Conservation (phyloP, 805 yeast genomes). For the Pachysolen tannophilus region DNA sequence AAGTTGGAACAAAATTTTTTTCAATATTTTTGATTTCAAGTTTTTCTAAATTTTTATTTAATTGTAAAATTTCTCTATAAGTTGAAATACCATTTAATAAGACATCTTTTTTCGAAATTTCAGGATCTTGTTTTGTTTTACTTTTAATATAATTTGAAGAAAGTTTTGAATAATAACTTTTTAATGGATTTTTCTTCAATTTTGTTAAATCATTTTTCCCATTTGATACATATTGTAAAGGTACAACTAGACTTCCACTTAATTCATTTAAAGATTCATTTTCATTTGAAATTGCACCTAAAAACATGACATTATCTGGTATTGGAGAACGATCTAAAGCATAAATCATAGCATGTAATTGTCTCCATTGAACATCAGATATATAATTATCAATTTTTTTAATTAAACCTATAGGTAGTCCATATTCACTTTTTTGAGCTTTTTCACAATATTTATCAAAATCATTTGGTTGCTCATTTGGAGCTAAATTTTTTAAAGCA, state of each 20-base stretch:
- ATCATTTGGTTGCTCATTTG: conserved; percentile 4
- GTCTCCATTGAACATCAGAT: conserved; percentile 8
- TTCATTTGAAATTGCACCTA: conserved; percentile 8
- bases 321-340: conserved; percentile 5
- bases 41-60: not conserved
- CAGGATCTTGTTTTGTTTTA: no score
- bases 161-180: not conserved
- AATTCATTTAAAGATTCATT: no score
- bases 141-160: conserved; percentile 1
- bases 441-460: conserved; percentile 6
- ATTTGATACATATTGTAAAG: conserved; percentile 5
- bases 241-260: conserved; percentile 4
- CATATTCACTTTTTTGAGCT: conserved; percentile 5
- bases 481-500: conserved; percentile 6
- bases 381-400: conserved; percentile 9
- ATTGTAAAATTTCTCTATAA: conserved; percentile 1
- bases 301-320: conserved; percentile 9
- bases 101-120: not conserved
- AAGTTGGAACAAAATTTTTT: not conserved
- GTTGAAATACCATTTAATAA: conserved; percentile 5
- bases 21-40: not conserved
- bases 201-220: conserved; percentile 8
- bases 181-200: not conserved
- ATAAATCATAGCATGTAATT: conserved; percentile 9
- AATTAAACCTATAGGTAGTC: conserved; percentile 6